Evolutionary conservation across 2,329 filamentous ascomycete genomes (phyloP), one percentile per base, ranked within the genome.

Genomic region (Hymenoscyphus salicellus): DNA sequence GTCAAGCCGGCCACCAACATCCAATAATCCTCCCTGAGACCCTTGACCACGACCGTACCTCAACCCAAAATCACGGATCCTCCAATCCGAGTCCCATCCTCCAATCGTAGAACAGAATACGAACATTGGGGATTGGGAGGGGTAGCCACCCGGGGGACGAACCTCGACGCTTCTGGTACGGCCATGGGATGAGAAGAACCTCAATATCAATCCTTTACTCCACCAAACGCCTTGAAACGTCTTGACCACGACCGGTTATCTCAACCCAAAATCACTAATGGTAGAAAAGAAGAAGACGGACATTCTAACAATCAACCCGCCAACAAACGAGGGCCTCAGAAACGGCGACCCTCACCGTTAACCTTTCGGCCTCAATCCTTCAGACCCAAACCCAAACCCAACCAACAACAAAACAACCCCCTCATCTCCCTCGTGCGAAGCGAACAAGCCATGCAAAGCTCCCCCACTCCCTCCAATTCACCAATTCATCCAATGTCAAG

Each of bases 1-100:
- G 6, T 10, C 57, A 41, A 28, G 10, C 14, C 23, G 32, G 20
- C 23, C 23, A 20, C 58, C 41, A 33, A 60, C 41, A 33, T 52
- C 57, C 57, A 59, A 59, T 59, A 59, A 59, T 59, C 26, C 38
- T 14, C 8, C 60, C 60, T 30, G 11, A 26, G 20, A 55, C 32
- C 46, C 26, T 41, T 17, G 41, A 60, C 41, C 58, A 38, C 36
- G 36, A 17, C 36, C 36, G 14, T 17, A 16, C 36, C 14, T 30
- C 28, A 30, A 26, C 30, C n/a, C 11, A 17, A 28, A 60, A 60
- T 16, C 20, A 28, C n/a, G 58, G 33, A 28, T 49, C 11, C 26
- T 8, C 17, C 28, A 30, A 30, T 30, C 28, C 28, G 28, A 30
- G 6, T 30, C 28, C 28, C 28, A 30, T 30, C 6, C n/a, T n/a